Evolutionary conservation across 768 basidiomycete species (phyloP), one percentile per base, ranked within the genome.

Genomic region (Hygrophorus russula): DNA sequence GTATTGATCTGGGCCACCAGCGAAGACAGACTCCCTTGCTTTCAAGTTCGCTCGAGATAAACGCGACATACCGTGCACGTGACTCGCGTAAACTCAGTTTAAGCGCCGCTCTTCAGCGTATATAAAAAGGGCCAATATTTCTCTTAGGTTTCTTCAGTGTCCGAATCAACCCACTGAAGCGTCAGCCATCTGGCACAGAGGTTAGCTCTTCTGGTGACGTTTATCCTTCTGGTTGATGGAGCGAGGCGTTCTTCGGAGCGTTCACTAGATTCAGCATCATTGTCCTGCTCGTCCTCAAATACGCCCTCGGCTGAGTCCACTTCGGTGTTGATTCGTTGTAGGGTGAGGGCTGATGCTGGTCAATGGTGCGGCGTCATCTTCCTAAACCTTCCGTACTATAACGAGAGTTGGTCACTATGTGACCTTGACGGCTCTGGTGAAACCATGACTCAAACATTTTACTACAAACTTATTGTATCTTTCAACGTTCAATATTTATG

Each of bases 401-500:
- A 31, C 43, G 55, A 56, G 53, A 59, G 51, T 61, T 60, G 67
- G 80, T 70, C 67, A 80, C 77, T 81, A 82, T 73, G 82, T 82
- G 72, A 74, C 80, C 50, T 73, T 83, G 80, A 82, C 78, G 77
- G 82, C 77, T 61, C n/a, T 71, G 76, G 80, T 76, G 53, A 82
- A 81, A 82, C 82, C 82, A 85, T 85, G 77, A 76, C 65, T 77
- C 66, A 69, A 57, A 82, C 81, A 83, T 63, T 19, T 39, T 20
- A 15, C 18, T 30, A 15, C 17, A 9, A n/a, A 13, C n/a, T n/a
- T n/a, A n/a, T n/a, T n/a, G n/a, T n/a, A n/a, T n/a, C n/a, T n/a
- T n/a, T n/a, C n/a, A n/a, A n/a, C n/a, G n/a, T n/a, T n/a, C n/a
- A 35, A 17, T 35, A 17, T 4, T 35, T 35, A 3, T 17, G 13